These are phyloP conservation scores for Fusarium aywerte DNA, from an alignment of 2,329 filamentous ascomycete species.

Conservation along the genomic window DNA sequence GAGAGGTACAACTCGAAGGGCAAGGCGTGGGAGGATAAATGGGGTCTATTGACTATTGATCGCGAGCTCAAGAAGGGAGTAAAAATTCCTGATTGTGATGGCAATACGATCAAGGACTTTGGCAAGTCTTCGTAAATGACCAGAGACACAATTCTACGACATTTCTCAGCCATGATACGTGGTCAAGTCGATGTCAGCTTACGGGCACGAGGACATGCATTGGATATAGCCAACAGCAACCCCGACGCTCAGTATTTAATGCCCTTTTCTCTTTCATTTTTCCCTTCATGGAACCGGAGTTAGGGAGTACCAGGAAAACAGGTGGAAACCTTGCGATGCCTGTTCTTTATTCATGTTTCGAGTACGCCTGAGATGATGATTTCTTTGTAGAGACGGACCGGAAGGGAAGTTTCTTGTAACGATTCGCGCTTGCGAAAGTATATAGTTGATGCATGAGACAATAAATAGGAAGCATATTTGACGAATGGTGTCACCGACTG, in stretches of 20 bases:
- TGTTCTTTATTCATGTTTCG: conserved; percentile 22
- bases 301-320: conserved; percentile 22
- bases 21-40: conserved; percentile 92
- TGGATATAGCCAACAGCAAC: conserved; percentile 27
- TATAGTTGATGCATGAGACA: conserved; percentile 34
- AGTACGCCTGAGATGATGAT: conserved; percentile 11
- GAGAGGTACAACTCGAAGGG: conserved; percentile 72
- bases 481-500: neutral
- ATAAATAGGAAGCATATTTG: conserved; percentile 21
- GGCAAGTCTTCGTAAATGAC: conserved; percentile 24
- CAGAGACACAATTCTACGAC: neutral
- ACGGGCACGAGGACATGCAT: conserved; percentile 8
- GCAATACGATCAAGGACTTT: conserved; percentile 66
- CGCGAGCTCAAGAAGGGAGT: conserved; percentile 86
- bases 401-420: conserved; percentile 9
- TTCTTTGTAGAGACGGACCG: conserved; percentile 15
- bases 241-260: conserved; percentile 24
- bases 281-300: conserved; percentile 26
- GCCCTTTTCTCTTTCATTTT: conserved; percentile 10
- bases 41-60: conserved; percentile 89
- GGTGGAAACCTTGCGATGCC: conserved; percentile 31
- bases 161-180: conserved; percentile 11
- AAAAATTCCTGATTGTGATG: conserved; percentile 87
- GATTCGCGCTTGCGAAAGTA: conserved; percentile 20
- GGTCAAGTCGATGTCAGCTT: conserved; percentile 9